These are phyloP conservation scores for Tolypocladium guangdongense DNA, from an alignment of 2,329 filamentous ascomycete species.

Conservation along the genomic window DNA sequence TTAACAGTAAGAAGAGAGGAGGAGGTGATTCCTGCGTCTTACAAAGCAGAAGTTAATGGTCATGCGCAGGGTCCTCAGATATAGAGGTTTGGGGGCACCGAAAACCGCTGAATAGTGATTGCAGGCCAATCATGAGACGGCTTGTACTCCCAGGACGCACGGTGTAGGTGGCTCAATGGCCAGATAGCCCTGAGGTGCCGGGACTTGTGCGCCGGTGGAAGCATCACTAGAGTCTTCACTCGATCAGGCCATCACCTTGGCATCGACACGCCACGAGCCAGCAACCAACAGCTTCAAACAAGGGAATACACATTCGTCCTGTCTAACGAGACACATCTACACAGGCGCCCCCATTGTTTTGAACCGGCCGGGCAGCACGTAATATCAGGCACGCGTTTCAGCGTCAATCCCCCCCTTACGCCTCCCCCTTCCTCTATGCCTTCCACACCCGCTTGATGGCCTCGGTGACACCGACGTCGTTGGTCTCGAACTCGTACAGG, in stretches of 20 bases:
- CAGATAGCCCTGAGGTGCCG: too few species aligned
- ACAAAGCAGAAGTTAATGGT: too few species aligned
- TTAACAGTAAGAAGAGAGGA: too few species aligned
- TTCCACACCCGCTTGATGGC: slow-evolving; percentile 82
- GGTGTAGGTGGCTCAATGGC: too few species aligned
- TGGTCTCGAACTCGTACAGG: slow-evolving; percentile 98
- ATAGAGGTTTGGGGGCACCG: too few species aligned
- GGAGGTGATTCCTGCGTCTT: too few species aligned
- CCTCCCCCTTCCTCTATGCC: slow-evolving; percentile 38
- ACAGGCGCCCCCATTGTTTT: slow-evolving; percentile 4
- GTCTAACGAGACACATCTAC: slow-evolving; percentile 8
- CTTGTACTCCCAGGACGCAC: too few species aligned
- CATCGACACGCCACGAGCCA: background rate
- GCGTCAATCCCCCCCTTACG: background rate
- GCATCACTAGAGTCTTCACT: background rate
- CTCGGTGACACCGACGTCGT: slow-evolving; percentile 90
- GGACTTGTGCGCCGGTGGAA: background rate
- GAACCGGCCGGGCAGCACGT: background rate
- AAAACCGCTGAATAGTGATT: too few species aligned
- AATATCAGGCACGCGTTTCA: background rate
- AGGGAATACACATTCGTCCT: slow-evolving; percentile 5
- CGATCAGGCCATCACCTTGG: background rate
- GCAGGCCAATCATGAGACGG: too few species aligned
- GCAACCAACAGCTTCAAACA: background rate
- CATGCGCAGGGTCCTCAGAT: too few species aligned